A percentile compares a stretch with the other conserved stretches of the same genome.
Conservation (phyloP, 83 land plant genomes). For the Picea engelmannii region DNA sequence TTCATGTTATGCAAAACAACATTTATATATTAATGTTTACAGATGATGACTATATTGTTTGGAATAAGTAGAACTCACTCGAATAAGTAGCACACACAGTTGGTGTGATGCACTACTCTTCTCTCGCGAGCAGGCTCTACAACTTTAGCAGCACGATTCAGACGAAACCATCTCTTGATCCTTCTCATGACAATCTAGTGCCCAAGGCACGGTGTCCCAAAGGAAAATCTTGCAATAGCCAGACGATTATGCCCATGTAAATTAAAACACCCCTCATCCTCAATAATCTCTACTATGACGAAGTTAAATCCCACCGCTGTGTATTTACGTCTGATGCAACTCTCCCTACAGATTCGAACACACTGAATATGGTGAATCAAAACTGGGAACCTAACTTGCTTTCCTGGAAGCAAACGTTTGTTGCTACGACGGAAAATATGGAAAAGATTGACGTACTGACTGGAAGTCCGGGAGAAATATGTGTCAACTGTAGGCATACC, state of each 20-base stretch:
- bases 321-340: slow-evolving; percentile 48
- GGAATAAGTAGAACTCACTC: slow-evolving; percentile 12
- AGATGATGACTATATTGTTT: too few relatives aligned
- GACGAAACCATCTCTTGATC: slow-evolving; percentile 27
- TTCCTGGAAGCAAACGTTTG: too few relatives aligned
- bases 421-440: too few relatives aligned
- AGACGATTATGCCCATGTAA: slow-evolving; percentile 27
- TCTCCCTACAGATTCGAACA: slow-evolving; percentile 12
- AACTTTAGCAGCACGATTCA: too few relatives aligned
- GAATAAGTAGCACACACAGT: slow-evolving; percentile 44
- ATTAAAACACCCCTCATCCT: slow-evolving; percentile 20
- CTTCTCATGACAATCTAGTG: neutral
- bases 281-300: slow-evolving; percentile 28
- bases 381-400: neutral
- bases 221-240: too few relatives aligned
- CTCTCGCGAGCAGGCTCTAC: too few relatives aligned
- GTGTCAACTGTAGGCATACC: too few relatives aligned
- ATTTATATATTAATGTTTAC: too few relatives aligned
- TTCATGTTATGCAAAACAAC: too few relatives aligned
- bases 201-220: too few relatives aligned
- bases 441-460: too few relatives aligned
- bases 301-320: slow-evolving; percentile 25
- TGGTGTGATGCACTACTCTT: neutral
- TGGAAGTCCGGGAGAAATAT: too few relatives aligned
- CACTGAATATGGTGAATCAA: slow-evolving; percentile 14